A percentile compares a stretch with the other conserved stretches of the same genome.
These are phyloP conservation scores for Tribonema minus DNA, from an alignment of 108 stramenopile genomes.

Conservation along the genomic window DNA sequence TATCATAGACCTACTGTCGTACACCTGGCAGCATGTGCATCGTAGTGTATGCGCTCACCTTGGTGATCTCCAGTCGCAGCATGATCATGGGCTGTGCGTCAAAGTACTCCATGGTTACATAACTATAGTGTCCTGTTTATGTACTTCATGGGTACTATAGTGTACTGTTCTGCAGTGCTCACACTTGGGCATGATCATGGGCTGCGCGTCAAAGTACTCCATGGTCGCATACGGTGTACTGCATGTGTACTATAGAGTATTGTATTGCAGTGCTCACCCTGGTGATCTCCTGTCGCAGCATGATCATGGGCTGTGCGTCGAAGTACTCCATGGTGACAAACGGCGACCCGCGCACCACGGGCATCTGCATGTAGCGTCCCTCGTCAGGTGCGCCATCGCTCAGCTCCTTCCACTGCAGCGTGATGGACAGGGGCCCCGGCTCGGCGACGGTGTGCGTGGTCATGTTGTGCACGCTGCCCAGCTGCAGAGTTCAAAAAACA, in stretches of 20 bases:
- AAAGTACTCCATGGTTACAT: conserved; percentile 72
- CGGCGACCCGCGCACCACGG: conserved; percentile 77
- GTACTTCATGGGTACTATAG: not conserved
- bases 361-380: conserved; percentile 57
- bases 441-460: conserved; percentile 13
- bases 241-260: too few relatives aligned
- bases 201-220: conserved; percentile 55
- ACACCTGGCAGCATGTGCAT: too few relatives aligned
- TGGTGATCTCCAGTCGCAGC: not conserved
- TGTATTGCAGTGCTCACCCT: too few relatives aligned
- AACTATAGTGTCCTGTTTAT: too few relatives aligned
- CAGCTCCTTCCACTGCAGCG: conserved; percentile 12
- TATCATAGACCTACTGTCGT: too few relatives aligned
- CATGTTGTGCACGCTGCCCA: conserved; percentile 58
- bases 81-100: conserved; percentile 33
- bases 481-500: too few relatives aligned
- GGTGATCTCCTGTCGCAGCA: conserved; percentile 2
- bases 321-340: conserved; percentile 76
- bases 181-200: conserved; percentile 10
- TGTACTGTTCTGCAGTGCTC: not conserved
- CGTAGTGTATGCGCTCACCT: too few relatives aligned
- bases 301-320: conserved; percentile 31
- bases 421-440: conserved; percentile 30
- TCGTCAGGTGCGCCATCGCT: not conserved
- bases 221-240: conserved; percentile 85